Conservation (phyloP, 371 early-diverging fungal species). For the Haplosporangium sp. region DNA sequence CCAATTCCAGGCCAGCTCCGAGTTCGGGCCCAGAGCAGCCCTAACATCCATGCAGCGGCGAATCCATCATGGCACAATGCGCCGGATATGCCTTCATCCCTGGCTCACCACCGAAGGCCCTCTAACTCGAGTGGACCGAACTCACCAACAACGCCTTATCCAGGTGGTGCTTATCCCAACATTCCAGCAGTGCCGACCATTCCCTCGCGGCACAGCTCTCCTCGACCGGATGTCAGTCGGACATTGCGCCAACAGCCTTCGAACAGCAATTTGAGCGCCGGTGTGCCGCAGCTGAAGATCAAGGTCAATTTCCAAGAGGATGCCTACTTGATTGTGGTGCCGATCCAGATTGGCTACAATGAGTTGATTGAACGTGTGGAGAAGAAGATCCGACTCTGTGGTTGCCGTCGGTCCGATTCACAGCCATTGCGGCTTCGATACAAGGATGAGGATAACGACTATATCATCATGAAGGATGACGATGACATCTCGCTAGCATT, state of each 20-base stretch:
- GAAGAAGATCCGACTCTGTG: slow-evolving; percentile 87
- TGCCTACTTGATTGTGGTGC: slow-evolving; percentile 86
- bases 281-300: slow-evolving; percentile 71
- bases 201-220: slow-evolving; percentile 34
- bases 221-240: slow-evolving; percentile 29
- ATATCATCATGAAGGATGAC: slow-evolving; percentile 86
- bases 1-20: slow-evolving; percentile 59
- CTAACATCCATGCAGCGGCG: slow-evolving; percentile 66
- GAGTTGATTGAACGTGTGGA: slow-evolving; percentile 87
- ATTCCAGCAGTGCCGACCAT: slow-evolving; percentile 44
- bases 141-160: slow-evolving; percentile 29
- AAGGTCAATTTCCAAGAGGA: slow-evolving; percentile 89
- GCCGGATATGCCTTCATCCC: slow-evolving; percentile 39
- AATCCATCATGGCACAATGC: slow-evolving; percentile 36
- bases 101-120: slow-evolving; percentile 26
- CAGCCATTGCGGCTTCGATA: slow-evolving; percentile 82
- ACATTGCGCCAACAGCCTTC: slow-evolving; percentile 51
- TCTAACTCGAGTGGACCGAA: slow-evolving; percentile 47
- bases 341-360: slow-evolving; percentile 74
- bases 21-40: slow-evolving; percentile 73
- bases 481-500: slow-evolving; percentile 95
- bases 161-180: slow-evolving; percentile 26
- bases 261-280: slow-evolving; percentile 37
- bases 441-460: slow-evolving; percentile 93
- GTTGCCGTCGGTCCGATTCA: slow-evolving; percentile 61